Evolutionary conservation across 2,329 filamentous ascomycete species (phyloP).

Genomic region (Aspergillus oerlinghausenensis): DNA sequence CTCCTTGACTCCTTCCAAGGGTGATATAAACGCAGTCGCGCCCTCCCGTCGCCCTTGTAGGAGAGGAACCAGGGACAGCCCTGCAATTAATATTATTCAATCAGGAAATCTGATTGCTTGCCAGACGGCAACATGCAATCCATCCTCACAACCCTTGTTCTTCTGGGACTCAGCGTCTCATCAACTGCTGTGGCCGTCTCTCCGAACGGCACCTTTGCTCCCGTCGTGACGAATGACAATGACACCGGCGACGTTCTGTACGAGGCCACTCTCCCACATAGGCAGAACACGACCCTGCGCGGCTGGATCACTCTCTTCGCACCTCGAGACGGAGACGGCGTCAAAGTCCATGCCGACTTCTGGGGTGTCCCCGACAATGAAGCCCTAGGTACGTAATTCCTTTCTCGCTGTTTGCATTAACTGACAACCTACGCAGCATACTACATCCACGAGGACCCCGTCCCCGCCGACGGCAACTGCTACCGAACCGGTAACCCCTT

Average conservation of each 20-base stretch:
- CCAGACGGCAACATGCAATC: slow-evolving; percentile 5
- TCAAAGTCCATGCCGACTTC: slow-evolving; percentile 53
- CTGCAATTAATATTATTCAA: not conserved
- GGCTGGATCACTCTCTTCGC: slow-evolving; percentile 49
- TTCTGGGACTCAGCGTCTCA: slow-evolving; percentile 9
- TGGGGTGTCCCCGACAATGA: slow-evolving; percentile 53
- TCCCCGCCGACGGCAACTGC: slow-evolving; percentile 67
- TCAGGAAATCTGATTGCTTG: not conserved
- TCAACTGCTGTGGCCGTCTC: not conserved
- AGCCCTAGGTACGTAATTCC: slow-evolving; percentile 53
- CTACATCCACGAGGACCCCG: slow-evolving; percentile 65
- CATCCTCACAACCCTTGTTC: slow-evolving; percentile 2
- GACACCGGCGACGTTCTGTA: slow-evolving; percentile 43
- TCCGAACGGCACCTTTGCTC: slow-evolving; percentile 25
- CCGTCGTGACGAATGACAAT: slow-evolving; percentile 45
- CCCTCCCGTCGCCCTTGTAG: not conserved
- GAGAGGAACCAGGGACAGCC: not conserved
- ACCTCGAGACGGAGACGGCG: slow-evolving; percentile 49
- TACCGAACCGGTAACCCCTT: slow-evolving; percentile 63
- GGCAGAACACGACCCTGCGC: slow-evolving; percentile 52
- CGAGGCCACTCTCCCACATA: slow-evolving; percentile 52
- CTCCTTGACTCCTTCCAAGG: not conserved
- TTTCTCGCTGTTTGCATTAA: not conserved
- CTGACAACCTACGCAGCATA: slow-evolving; percentile 46
- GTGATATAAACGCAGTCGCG: not conserved